Evolutionary conservation across 768 basidiomycete genomes (phyloP).

Genomic region (Mycena galopus): DNA sequence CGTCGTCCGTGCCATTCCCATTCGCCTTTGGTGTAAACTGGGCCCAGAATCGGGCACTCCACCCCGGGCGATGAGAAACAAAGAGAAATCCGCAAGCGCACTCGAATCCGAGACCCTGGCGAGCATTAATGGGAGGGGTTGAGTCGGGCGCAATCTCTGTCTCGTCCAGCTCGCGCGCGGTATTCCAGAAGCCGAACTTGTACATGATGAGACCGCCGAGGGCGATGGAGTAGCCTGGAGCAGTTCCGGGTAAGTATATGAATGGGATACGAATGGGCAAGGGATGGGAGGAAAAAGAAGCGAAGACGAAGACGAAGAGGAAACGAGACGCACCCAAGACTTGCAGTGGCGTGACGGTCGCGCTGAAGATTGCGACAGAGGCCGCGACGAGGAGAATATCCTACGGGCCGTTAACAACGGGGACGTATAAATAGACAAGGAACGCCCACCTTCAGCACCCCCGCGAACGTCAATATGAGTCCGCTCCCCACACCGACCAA

Average conservation of each 20-base stretch:
- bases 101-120: constrained; percentile 88
- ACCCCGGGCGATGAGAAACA: constrained; percentile 62
- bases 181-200: constrained; percentile 83
- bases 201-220: too few species aligned
- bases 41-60: constrained; percentile 92
- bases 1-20: constrained; percentile 75
- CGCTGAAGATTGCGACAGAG: too few species aligned
- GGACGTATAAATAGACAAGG: too few species aligned
- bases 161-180: constrained; percentile 76
- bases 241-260: not conserved
- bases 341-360: too few species aligned
- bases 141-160: constrained; percentile 75
- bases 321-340: too few species aligned
- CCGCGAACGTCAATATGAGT: too few species aligned
- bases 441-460: too few species aligned
- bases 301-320: too few species aligned
- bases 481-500: too few species aligned
- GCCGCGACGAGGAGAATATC: too few species aligned
- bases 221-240: too few species aligned
- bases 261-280: not conserved
- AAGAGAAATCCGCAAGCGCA: constrained; percentile 50
- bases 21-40: constrained; percentile 86
- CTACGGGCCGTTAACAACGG: too few species aligned
- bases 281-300: not conserved
- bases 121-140: constrained; percentile 84